Conservation (phyloP, 257 asterid species). For the Nemophila menziesii region DNA sequence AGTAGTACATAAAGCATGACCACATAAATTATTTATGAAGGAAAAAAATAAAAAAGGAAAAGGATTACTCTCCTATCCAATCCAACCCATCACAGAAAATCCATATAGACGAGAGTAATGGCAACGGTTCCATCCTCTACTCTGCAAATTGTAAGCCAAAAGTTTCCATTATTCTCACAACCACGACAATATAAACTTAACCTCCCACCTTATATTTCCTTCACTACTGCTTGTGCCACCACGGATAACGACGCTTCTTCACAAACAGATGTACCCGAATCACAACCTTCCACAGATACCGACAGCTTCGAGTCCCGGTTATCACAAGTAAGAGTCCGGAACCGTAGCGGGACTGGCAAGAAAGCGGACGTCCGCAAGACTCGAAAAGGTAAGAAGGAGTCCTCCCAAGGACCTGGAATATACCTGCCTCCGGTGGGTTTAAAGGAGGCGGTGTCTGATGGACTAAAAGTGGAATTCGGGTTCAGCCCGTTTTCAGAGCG, state of each 20-base stretch:
- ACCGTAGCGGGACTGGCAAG: slow-evolving; percentile 75
- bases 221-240: slow-evolving; percentile 38
- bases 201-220: slow-evolving; percentile 10
- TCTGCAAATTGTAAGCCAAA: slow-evolving; percentile 47
- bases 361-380: slow-evolving; percentile 65
- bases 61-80: too few species aligned
- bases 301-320: slow-evolving; percentile 67
- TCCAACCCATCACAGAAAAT: too few species aligned
- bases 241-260: slow-evolving; percentile 35
- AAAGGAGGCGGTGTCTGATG: slow-evolving; percentile 58
- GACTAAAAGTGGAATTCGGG: slow-evolving; percentile 82
- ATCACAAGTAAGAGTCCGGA: slow-evolving; percentile 53
- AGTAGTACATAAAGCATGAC: too few species aligned
- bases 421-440: slow-evolving; percentile 79
- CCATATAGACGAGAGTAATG: too few species aligned
- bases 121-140: slow-evolving; percentile 54
- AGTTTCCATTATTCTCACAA: slow-evolving; percentile 26
- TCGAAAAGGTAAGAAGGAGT: slow-evolving; percentile 47
- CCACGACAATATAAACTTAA: slow-evolving; percentile 16
- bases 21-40: too few species aligned
- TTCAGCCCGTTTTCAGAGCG: slow-evolving; percentile 79
- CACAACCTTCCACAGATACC: slow-evolving; percentile 21
- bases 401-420: slow-evolving; percentile 45
- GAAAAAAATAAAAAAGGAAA: too few species aligned
- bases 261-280: slow-evolving; percentile 23